These are phyloP conservation scores for Pontederia paniculata DNA, from an alignment of 176 grass and related monocot species.

Conservation along the genomic window DNA sequence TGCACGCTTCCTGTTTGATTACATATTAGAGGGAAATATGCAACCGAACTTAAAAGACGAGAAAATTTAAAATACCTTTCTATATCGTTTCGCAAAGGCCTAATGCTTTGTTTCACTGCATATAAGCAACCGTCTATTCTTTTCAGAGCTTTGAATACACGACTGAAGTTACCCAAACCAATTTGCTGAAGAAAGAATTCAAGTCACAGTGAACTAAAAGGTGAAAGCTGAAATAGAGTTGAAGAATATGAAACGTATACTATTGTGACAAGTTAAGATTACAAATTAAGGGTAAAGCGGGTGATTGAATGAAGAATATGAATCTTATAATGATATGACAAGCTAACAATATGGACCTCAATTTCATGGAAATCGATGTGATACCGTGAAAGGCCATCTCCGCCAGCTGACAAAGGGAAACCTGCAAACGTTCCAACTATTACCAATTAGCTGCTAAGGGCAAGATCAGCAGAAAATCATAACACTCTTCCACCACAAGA, in stretches of 20 bases:
- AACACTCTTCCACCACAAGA: too few relatives aligned
- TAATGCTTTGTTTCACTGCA: slow-evolving; percentile 84
- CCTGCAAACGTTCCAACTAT: slow-evolving; percentile 22
- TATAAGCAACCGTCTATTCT: slow-evolving; percentile 96
- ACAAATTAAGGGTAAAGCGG: slow-evolving; percentile 12
- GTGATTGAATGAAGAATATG: not conserved
- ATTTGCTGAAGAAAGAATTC: slow-evolving; percentile 64
- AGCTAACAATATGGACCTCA: slow-evolving; percentile 34
- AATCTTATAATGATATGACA: slow-evolving; percentile 1
- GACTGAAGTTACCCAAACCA: slow-evolving; percentile 81
- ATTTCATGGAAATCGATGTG: slow-evolving; percentile 24
- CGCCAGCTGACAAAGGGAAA: slow-evolving; percentile 53
- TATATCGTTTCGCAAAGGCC: slow-evolving; percentile 55
- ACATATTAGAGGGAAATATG: slow-evolving; percentile 9
- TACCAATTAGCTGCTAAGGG: not conserved
- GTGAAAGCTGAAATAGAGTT: not conserved
- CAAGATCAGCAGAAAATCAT: not conserved
- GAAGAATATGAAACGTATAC: not conserved
- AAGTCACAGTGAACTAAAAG: slow-evolving; percentile 11
- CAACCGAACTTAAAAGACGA: not conserved
- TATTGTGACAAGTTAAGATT: slow-evolving; percentile 8
- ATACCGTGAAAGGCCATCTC: slow-evolving; percentile 29
- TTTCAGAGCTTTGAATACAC: slow-evolving; percentile 88
- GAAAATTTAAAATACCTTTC: slow-evolving; percentile 51
- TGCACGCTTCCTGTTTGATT: slow-evolving; percentile 53